These are phyloP conservation scores for Hirsutella thompsonii DNA, from an alignment of 2,329 filamentous ascomycete species.

Conservation along the genomic window DNA sequence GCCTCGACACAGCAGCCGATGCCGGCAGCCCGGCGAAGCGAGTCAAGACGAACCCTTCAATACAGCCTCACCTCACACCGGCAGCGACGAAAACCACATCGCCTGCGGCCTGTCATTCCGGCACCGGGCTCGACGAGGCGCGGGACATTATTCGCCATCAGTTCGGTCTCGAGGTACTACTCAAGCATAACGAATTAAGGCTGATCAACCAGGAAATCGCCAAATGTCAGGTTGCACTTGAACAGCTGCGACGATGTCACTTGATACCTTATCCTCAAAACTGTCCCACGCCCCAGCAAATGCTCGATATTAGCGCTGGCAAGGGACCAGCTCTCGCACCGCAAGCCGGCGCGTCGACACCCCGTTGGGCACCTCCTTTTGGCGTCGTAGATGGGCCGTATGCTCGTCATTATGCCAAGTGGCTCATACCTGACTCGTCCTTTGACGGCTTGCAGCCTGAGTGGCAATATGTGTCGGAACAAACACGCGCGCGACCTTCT, in stretches of 20 bases:
- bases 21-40: constrained; percentile 26
- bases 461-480: constrained; percentile 27
- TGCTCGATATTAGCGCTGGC: constrained; percentile 60
- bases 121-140: constrained; percentile 35
- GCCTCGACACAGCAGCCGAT: constrained; percentile 13
- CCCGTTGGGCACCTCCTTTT: constrained; percentile 74
- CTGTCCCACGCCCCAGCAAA: constrained; percentile 51
- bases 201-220: constrained; percentile 92
- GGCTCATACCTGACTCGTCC: constrained; percentile 77
- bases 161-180: constrained; percentile 78
- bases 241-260: constrained; percentile 86
- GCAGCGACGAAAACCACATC: background rate
- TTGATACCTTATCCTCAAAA: constrained; percentile 79
- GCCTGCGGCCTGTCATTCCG: background rate
- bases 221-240: constrained; percentile 85
- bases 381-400: constrained; percentile 89
- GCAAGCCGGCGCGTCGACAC: constrained; percentile 49
- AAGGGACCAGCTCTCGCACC: constrained; percentile 60
- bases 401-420: constrained; percentile 86
- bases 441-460: constrained; percentile 60
- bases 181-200: constrained; percentile 90
- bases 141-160: constrained; percentile 71
- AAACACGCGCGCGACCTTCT: constrained; percentile 29
- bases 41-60: constrained; percentile 20
- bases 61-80: background rate